Conservation (phyloP, 768 basidiomycete genomes). For the Kwoniella botswanensis region DNA sequence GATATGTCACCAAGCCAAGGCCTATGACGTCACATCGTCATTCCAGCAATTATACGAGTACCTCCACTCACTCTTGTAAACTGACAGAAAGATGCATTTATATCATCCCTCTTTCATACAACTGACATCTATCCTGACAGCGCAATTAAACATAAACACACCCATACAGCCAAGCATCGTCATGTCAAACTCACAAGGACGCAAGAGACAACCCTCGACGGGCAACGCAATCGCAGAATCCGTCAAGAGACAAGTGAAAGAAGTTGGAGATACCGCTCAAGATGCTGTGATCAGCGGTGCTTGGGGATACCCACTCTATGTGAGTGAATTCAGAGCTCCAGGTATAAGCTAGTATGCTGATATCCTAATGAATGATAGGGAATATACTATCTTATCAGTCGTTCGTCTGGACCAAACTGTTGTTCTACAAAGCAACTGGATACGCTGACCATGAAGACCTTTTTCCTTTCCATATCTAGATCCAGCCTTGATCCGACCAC, state of each 20-base stretch:
- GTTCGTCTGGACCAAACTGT: conserved; percentile 28
- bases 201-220: conserved; percentile 13
- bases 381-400: conserved; percentile 49
- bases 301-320: conserved; percentile 54
- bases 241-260: conserved; percentile 46
- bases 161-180: no score
- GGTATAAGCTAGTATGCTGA: conserved; percentile 2
- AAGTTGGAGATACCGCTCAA: conserved; percentile 40
- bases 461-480: conserved; percentile 21
- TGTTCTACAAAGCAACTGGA: neutral
- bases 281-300: conserved; percentile 54
- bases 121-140: no score
- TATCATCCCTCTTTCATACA: no score
- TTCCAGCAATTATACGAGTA: no score
- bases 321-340: conserved; percentile 23
- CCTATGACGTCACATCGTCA: no score
- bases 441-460: neutral
- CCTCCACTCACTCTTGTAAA: no score
- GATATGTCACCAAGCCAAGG: no score
- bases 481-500: conserved; percentile 39
- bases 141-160: no score
- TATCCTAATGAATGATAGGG: conserved; percentile 31
- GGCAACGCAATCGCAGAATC: conserved; percentile 31
- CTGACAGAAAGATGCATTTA: no score
- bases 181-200: conserved; percentile 17